Evolutionary conservation across 2,329 filamentous ascomycete genomes (phyloP).

Genomic region (Colletotrichum sp.): DNA sequence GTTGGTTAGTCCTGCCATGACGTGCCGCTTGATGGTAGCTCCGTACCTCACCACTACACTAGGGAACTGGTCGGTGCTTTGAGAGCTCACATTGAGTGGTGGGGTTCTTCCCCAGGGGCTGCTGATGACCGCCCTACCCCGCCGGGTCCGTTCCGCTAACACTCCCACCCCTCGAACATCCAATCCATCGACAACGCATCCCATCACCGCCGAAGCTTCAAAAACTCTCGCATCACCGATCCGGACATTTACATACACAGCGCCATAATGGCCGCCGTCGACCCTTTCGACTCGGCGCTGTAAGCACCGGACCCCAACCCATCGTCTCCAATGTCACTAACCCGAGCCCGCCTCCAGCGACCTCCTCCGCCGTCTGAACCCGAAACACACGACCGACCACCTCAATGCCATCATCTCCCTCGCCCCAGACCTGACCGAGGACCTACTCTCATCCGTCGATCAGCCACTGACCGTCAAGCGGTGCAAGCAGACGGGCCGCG

Average conservation of each 20-base stretch:
- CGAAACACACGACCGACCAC: conserved; percentile 87
- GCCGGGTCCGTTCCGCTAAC: background rate
- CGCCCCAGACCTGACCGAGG: conserved; percentile 91
- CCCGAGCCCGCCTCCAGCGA: conserved; percentile 65
- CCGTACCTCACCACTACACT: background rate
- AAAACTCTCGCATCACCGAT: background rate
- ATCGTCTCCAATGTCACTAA: background rate
- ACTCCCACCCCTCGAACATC: background rate
- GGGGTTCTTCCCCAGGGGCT: conserved; percentile 9
- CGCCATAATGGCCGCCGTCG: conserved; percentile 54
- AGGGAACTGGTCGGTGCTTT: conserved; percentile 3
- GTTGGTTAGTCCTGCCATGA: background rate
- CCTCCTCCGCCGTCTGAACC: conserved; percentile 96
- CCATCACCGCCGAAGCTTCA: background rate
- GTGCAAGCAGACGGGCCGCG: conserved; percentile 87
- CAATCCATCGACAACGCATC: background rate
- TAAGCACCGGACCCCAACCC: conserved; percentile 44
- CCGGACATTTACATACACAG: background rate
- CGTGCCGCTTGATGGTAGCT: background rate
- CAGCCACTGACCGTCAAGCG: conserved; percentile 88
- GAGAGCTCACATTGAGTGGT: conserved; percentile 3
- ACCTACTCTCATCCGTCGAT: conserved; percentile 96
- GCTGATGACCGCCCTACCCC: background rate
- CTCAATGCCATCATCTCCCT: conserved; percentile 88
- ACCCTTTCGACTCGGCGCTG: conserved; percentile 80